Evolutionary conservation across 75 land plant genomes (phyloP), one percentile per base, ranked within the genome.

Genomic region (Sequoia sempervirens): DNA sequence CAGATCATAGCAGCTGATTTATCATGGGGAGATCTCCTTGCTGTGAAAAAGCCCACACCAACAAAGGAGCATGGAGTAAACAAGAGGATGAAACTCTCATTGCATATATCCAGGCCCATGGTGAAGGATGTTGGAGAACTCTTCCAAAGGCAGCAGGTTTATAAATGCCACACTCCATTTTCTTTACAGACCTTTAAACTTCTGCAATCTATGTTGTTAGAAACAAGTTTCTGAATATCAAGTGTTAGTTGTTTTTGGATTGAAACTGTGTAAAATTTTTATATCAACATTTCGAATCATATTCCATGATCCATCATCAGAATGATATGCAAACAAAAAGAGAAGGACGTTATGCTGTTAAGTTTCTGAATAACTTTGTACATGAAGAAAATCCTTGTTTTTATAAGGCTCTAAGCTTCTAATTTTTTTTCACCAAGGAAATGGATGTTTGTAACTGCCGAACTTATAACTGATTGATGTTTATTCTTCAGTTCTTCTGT

Each of bases 31-130:
- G 85, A 26, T 84, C 85, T 47, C 85, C 85, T 80, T 84, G 85
- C 41, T 84, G 85, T n/a, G 85, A 84, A 41, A 84, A 84, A 80
- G 85, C 83, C 8, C 83, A 84, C 30, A 84, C 85, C 12, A 84
- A 81, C 84, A 84, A 84, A 81, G 85, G 85, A 11, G 85, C 85
- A 32, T 84, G 85, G 85, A 84, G 84, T 36, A 84, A 84, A 14
- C 83, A 84, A 38, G 85, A 84, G 30, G 85, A 84, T 45, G 38
- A 84, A 53, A 23, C 52, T n/a, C 84, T 84, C 23, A 84, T 84
- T 83, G 37, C 85, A 18, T 84, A 84, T n/a, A 84, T 84, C n/a
- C 36, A 47, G 28, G 83, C 85, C 41, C 85, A 84, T 43, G 85
- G 85, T 20, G 85, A 84, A 80, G 85, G 85, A 17, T 84, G 85